Conservation (phyloP, 2,329 filamentous ascomycete genomes). For the Drechslerella coelobrocha region DNA sequence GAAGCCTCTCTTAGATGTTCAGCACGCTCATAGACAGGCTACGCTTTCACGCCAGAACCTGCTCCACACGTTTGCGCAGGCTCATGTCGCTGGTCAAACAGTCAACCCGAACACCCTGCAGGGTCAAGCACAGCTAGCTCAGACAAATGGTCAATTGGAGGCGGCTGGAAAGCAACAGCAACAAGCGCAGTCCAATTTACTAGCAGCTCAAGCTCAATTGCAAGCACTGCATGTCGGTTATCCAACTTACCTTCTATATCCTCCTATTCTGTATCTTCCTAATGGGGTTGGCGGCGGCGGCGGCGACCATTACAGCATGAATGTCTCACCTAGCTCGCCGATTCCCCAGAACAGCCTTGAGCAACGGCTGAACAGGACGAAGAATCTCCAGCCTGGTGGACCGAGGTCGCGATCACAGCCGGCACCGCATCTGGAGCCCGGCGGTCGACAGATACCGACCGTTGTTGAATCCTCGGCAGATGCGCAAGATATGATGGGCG, state of each 20-base stretch:
- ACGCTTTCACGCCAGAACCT: conserved; percentile 23
- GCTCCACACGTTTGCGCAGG: conserved; percentile 20
- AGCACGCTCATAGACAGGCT: conserved; percentile 33
- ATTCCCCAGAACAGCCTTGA: conserved; percentile 40
- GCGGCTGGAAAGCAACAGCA: conserved; percentile 37
- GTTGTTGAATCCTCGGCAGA: conserved; percentile 37
- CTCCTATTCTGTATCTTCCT: conserved; percentile 19
- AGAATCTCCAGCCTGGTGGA: conserved; percentile 46
- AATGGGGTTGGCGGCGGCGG: neutral
- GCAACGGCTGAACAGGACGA: conserved; percentile 42
- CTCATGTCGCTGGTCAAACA: neutral
- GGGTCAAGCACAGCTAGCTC: conserved; percentile 18
- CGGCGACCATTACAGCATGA: conserved; percentile 23
- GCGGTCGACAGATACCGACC: conserved; percentile 27
- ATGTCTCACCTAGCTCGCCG: conserved; percentile 11
- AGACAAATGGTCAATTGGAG: conserved; percentile 24
- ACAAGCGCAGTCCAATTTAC: conserved; percentile 27
- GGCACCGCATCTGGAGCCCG: conserved; percentile 39
- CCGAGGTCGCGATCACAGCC: conserved; percentile 45
- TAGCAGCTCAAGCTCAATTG: conserved; percentile 35
- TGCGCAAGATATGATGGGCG: conserved; percentile 25
- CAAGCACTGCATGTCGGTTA: conserved; percentile 26
- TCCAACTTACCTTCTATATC: conserved; percentile 28
- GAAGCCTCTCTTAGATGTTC: conserved; percentile 33
- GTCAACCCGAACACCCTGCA: conserved; percentile 4